phyloP scores from a whole-genome alignment of 1,284 basidiomycete genomes.

The Pseudozyma thailandica region DNA sequence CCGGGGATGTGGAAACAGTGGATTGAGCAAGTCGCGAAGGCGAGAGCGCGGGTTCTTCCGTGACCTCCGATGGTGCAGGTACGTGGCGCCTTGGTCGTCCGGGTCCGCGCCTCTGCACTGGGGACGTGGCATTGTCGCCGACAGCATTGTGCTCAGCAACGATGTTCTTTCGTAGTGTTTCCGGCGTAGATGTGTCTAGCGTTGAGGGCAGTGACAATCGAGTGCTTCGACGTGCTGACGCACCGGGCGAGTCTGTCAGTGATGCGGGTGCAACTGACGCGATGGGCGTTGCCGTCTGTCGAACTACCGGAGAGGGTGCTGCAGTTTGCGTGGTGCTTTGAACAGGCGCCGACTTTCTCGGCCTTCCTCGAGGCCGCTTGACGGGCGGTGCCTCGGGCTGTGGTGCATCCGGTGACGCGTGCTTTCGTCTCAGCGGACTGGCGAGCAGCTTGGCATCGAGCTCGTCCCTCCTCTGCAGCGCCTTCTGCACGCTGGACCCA shows the following conservation, averaged over 20 bases:
- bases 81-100: constrained; percentile 13
- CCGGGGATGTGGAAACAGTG: neutral
- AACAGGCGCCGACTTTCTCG: constrained; percentile 17
- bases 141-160: neutral
- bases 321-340: neutral
- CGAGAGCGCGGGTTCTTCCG: neutral
- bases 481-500: constrained; percentile 47
- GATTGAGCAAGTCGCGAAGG: no score
- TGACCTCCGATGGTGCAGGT: neutral
- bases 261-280: neutral
- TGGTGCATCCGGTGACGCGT: constrained; percentile 13
- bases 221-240: constrained; percentile 22
- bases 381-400: neutral
- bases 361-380: constrained; percentile 19
- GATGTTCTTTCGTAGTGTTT: neutral
- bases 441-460: constrained; percentile 42
- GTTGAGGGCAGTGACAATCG: constrained; percentile 20
- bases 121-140: neutral
- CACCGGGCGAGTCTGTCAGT: neutral
- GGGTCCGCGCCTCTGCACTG: constrained; percentile 1
- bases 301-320: neutral
- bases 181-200: neutral
- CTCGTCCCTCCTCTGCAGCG: constrained; percentile 40
- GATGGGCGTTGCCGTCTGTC: neutral
- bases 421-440: constrained; percentile 17